Base-by-base conservation (phyloP, 2,329 filamentous ascomycete species). In the Capronia americana region DNA sequence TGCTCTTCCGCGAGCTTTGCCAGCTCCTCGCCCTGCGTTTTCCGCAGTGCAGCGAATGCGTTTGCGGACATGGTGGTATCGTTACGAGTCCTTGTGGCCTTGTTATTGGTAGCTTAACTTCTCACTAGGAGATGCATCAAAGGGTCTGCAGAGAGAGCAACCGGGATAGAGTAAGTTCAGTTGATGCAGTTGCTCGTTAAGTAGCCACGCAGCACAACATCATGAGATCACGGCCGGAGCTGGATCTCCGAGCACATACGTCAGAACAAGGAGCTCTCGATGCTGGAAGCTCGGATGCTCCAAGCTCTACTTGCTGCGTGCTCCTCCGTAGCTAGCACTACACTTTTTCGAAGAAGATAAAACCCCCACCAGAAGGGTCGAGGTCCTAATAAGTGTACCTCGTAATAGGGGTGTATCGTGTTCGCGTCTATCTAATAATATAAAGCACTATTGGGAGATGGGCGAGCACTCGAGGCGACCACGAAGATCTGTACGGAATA, bases 1-100 rank as follows among this genome's bases (percentile, higher is more conserved):
- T 88, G 87, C 69, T 87, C 77, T 67, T 87, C 83, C 20, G 86
- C 87, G 3, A 89, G 81, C 57, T 78, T 78, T 51, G 76, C 76
- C 17, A 88, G 81, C 65, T 88, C 86, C 17, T 83, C 79, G 46
- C 78, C 78, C 54, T 81, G 74, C 57, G 75, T 77, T 66, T 78
- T 81, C 60, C 84, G 81, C 71, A 84, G 76, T 44, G 80, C 72
- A 17, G 84, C 81, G 57, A 85, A 74, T 2, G 82, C 81, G 65
- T 85, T 81, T 55, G 79, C 74, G 67, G 78, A 80, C 69, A 72
- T 72, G 8, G 53, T 64, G n/a, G 38, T 28, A 20, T 17, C 24
- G 48, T 24, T 4, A 4, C 10, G 48, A 26, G 23, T 5, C 0
- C 38, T 44, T n/a, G 38, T n/a, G 38, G 38, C 14, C 23, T 51